Conservation (phyloP, 2,329 filamentous ascomycete species). For the Aspergillus sp. region DNA sequence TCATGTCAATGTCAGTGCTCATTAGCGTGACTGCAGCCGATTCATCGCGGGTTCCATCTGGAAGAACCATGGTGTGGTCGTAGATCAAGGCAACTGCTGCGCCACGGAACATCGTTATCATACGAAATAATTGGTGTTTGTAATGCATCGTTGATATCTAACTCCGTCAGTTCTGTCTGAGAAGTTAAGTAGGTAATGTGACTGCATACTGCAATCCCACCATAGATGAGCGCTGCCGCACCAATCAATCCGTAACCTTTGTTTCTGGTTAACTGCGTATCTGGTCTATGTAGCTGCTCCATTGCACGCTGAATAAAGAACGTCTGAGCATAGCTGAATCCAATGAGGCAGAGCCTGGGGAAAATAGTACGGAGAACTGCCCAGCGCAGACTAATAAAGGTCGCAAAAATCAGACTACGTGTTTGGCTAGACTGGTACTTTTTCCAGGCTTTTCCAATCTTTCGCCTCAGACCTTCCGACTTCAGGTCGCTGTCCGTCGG, state of each 20-base stretch:
- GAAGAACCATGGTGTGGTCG: background rate
- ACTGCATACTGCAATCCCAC: constrained; percentile 38
- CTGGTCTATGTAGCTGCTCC: constrained; percentile 16
- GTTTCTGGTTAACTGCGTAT: constrained; percentile 16
- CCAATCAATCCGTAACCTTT: constrained; percentile 41
- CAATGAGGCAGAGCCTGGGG: constrained; percentile 25
- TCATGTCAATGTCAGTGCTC: constrained; percentile 11
- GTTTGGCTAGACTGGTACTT: background rate
- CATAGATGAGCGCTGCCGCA: constrained; percentile 41
- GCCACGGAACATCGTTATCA: constrained; percentile 33
- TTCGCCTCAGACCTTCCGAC: background rate
- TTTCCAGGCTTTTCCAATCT: background rate
- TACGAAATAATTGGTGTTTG: constrained; percentile 39
- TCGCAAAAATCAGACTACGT: constrained; percentile 14
- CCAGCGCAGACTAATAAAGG: constrained; percentile 25
- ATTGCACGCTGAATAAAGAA: constrained; percentile 32
- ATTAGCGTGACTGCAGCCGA: constrained; percentile 7
- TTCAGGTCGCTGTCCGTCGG: background rate
- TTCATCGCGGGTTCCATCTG: background rate
- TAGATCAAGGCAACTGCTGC: constrained; percentile 3
- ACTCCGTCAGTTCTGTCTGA: background rate
- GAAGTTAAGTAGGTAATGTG: background rate
- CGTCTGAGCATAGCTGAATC: constrained; percentile 25
- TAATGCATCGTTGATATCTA: constrained; percentile 30
- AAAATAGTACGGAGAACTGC: constrained; percentile 18